A percentile compares a stretch with the other conserved stretches of the same genome.
phyloP scores from a whole-genome alignment of 192 early-diverging fungal genomes.

The Coemansia sp. region DNA sequence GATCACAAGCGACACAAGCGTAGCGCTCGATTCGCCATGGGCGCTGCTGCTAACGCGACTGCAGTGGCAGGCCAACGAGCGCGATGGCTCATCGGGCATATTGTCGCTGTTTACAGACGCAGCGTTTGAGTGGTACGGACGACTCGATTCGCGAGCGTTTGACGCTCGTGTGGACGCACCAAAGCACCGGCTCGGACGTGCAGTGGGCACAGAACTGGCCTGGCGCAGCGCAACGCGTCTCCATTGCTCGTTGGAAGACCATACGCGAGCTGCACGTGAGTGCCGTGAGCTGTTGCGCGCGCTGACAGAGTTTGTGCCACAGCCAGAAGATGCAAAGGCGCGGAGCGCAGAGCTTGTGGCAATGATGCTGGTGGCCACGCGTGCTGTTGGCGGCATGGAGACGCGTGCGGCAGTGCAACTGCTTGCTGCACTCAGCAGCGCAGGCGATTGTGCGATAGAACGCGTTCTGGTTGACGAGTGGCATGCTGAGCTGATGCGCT shows the following conservation, averaged over 20 bases:
- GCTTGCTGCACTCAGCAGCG: neutral
- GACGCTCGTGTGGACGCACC: slow-evolving; percentile 10
- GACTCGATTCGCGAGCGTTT: neutral
- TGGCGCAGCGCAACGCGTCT: slow-evolving; percentile 22
- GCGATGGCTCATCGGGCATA: neutral
- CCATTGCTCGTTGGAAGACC: slow-evolving; percentile 16
- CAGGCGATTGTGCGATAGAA: neutral
- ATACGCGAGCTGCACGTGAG: neutral
- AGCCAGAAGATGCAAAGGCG: neutral
- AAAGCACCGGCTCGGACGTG: slow-evolving; percentile 7
- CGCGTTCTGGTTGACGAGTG: slow-evolving; percentile 2
- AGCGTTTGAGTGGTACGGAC: slow-evolving; percentile 20
- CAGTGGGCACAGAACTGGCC: slow-evolving; percentile 36
- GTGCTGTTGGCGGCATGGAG: neutral
- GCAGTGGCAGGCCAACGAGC: slow-evolving; percentile 32
- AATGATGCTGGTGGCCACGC: neutral
- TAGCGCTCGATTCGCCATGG: slow-evolving; percentile 22
- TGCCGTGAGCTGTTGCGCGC: slow-evolving; percentile 19
- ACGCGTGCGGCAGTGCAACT: neutral
- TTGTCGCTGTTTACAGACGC: slow-evolving; percentile 32
- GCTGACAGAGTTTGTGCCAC: slow-evolving; percentile 13
- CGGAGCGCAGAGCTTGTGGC: slow-evolving; percentile 11
- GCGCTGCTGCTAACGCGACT: slow-evolving; percentile 30
- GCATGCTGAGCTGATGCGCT: slow-evolving; percentile 11
- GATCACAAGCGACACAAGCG: neutral